Base-by-base conservation (phyloP, 1,284 basidiomycete genomes). In the Leccinum griseonigrum region DNA sequence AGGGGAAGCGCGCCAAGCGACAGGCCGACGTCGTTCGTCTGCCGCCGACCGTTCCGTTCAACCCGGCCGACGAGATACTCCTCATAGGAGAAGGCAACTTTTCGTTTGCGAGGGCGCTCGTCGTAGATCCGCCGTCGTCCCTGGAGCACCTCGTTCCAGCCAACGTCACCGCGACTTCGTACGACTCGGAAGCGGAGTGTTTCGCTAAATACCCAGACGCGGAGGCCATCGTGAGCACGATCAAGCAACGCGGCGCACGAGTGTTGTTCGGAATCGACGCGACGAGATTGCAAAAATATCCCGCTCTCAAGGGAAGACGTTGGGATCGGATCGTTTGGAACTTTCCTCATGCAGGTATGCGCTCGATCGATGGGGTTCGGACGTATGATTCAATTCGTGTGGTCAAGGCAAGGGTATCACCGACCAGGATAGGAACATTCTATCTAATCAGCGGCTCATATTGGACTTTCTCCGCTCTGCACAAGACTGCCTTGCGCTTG, bases 41-140 rank as follows among this genome's bases (percentile, higher is more conserved):
- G 7, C 46, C 74, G 34, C 76, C 78, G 1, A 88, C 83, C 0
- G 78, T 91, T n/a, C 94, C 95, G 0, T 95, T 96, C 76, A 77
- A 74, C 4, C 69, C 82, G 0, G 87, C 86, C 31, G 94, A 98
- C 73, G 87, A 79, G 51, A 90, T 98, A 54, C 83, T 98, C 14
- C 83, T 98, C 40, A 80, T 98, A 56, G 96, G 97, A n/a, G 96
- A 98, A 78, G 94, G 93, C 29, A 95, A 98, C 75, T 98, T 99
- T 70, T 97, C 95, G 1, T 99, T 95, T 70, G 83, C 95, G 1
- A 85, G 85, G 26, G 88, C 95, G 8, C 81, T 98, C 7, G 76
- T 93, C 14, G 73, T 76, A 60, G 78, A 81, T 67, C 82, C 84
- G 9, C 85, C 87, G 4, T 38, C 74, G 22, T 69, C 75, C 2